Conservation (phyloP, 257 asterid genomes). For the Oldenlandia corymbosa region DNA sequence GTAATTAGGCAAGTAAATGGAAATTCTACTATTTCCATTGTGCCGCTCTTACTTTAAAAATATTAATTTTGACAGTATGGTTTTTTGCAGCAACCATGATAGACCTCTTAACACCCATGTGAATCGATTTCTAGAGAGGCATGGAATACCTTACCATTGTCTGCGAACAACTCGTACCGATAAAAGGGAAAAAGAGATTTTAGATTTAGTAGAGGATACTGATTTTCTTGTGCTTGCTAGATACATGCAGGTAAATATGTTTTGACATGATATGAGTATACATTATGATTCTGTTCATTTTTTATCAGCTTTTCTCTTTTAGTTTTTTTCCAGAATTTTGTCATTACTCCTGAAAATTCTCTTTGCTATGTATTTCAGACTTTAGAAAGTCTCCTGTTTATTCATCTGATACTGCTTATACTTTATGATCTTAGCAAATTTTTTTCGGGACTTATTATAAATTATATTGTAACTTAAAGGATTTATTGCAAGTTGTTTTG, state of each 20-base stretch:
- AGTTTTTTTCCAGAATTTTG: background rate
- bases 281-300: background rate
- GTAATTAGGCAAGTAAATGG: slow-evolving; percentile 57
- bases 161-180: slow-evolving; percentile 34
- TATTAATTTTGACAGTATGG: slow-evolving; percentile 11
- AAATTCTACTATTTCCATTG: slow-evolving; percentile 6
- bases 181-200: slow-evolving; percentile 59
- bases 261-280: background rate
- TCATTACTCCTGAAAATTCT: background rate
- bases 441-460: background rate
- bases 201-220: slow-evolving; percentile 71
- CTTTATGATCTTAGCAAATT: background rate
- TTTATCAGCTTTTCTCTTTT: background rate
- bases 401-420: background rate
- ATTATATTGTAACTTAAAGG: too few relatives aligned
- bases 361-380: background rate
- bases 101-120: slow-evolving; percentile 82
- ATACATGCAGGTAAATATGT: slow-evolving; percentile 81
- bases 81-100: slow-evolving; percentile 69
- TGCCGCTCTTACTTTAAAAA: slow-evolving; percentile 14
- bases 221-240: slow-evolving; percentile 93
- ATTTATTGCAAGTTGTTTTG: too few relatives aligned
- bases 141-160: slow-evolving; percentile 78
- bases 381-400: background rate
- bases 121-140: slow-evolving; percentile 77